Conservation (phyloP, 169 alveolate genomes). For the Plasmodium ovale region DNA sequence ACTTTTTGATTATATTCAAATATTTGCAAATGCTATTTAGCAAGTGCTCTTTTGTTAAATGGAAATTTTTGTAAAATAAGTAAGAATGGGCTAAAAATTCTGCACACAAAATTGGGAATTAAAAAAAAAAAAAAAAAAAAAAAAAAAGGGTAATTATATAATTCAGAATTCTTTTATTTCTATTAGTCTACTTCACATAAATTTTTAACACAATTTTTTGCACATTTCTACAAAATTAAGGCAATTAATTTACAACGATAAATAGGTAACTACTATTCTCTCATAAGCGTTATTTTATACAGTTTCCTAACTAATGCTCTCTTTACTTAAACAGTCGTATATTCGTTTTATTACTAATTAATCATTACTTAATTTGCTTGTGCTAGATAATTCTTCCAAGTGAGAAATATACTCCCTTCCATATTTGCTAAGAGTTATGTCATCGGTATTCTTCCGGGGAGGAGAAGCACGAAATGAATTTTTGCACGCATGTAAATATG, state of each 20-base stretch:
- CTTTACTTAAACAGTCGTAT: background rate
- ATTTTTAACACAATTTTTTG: background rate
- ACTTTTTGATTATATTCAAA: constrained; percentile 43
- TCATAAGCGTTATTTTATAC: too few species aligned
- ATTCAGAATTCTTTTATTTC: background rate
- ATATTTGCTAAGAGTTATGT: constrained; percentile 55
- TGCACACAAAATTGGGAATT: too few species aligned
- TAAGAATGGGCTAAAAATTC: constrained; percentile 69
- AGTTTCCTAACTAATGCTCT: background rate
- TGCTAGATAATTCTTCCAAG: constrained; percentile 44
- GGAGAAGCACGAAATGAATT: background rate
- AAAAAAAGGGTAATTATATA: background rate
- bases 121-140: constrained; percentile 11
- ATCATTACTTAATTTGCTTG: constrained; percentile 59
- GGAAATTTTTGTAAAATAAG: constrained; percentile 58
- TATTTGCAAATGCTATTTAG: constrained; percentile 62
- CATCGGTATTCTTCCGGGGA: constrained; percentile 38
- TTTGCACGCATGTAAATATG: background rate
- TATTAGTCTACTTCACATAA: background rate
- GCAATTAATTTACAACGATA: too few species aligned
- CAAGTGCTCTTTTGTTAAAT: constrained; percentile 58
- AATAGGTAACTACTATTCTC: too few species aligned
- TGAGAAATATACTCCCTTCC: constrained; percentile 59
- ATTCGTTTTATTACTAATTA: background rate
- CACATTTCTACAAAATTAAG: too few species aligned